Evolutionary conservation across 768 basidiomycete genomes (phyloP).

Genomic region (Leucocoprinus leucothites): DNA sequence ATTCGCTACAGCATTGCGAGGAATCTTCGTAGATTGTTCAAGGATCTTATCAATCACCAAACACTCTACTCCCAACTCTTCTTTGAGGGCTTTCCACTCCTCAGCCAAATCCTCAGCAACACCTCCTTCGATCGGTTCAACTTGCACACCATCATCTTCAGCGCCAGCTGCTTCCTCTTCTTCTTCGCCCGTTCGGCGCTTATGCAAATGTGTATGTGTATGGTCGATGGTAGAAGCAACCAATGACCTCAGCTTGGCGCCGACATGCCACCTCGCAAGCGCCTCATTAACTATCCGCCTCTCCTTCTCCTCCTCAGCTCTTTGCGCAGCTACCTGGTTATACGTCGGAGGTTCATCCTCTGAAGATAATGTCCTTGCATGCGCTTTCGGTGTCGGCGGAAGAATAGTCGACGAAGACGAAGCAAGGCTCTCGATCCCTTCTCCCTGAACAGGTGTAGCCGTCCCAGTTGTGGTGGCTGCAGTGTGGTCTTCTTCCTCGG

Average conservation of each 20-base stretch:
- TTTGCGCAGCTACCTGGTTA: conserved; percentile 52
- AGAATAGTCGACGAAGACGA: conserved; percentile 74
- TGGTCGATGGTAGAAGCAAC: neutral
- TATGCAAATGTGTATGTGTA: neutral
- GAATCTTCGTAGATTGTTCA: conserved; percentile 28
- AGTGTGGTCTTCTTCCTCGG: conserved; percentile 24
- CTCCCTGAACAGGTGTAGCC: conserved; percentile 41
- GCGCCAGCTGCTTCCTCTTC: neutral
- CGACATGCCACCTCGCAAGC: conserved; percentile 71
- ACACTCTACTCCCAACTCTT: conserved; percentile 77
- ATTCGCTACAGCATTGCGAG: conserved; percentile 9
- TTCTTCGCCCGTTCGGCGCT: neutral
- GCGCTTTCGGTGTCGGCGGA: conserved; percentile 65
- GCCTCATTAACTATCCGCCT: conserved; percentile 53
- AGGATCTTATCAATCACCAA: conserved; percentile 73
- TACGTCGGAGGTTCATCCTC: conserved; percentile 64
- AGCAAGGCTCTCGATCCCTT: conserved; percentile 48
- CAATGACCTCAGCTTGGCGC: conserved; percentile 36
- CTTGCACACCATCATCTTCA: neutral
- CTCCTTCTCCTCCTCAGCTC: conserved; percentile 44
- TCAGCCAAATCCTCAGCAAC: conserved; percentile 65
- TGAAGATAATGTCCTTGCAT: conserved; percentile 14
- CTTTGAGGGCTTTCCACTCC: conserved; percentile 79
- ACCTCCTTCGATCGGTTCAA: conserved; percentile 37
- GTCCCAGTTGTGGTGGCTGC: conserved; percentile 31